Conservation (phyloP, 2,329 filamentous ascomycete genomes). For the Diaporthe australafricana region DNA sequence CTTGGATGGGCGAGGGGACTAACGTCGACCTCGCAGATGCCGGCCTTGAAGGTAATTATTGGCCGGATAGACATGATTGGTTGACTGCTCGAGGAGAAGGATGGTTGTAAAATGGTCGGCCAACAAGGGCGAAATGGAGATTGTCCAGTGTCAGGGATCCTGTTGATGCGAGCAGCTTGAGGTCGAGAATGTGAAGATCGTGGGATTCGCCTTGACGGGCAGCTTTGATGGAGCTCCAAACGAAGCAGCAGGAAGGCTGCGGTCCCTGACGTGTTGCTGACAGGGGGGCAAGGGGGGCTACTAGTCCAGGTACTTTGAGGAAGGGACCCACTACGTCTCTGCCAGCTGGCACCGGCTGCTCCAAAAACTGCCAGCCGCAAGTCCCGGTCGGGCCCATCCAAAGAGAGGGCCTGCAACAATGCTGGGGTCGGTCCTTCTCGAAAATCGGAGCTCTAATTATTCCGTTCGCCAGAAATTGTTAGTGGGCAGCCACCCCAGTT, state of each 20-base stretch:
- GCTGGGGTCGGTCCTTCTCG: not conserved
- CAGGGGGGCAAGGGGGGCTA: slow-evolving; percentile 25
- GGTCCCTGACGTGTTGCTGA: slow-evolving; percentile 38
- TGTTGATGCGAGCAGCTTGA: not conserved
- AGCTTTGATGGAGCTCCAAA: slow-evolving; percentile 30
- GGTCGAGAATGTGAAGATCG: not conserved
- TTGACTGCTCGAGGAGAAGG: not conserved
- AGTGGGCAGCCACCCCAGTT: slow-evolving; percentile 4
- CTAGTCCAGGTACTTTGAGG: not conserved
- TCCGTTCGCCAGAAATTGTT: slow-evolving; percentile 31
- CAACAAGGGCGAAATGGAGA: not conserved
- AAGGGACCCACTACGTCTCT: not conserved
- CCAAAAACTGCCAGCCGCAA: not conserved
- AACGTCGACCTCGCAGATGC: slow-evolving; percentile 87
- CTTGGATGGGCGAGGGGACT: slow-evolving; percentile 49
- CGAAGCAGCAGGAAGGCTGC: slow-evolving; percentile 36
- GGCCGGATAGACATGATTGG: slow-evolving; percentile 83
- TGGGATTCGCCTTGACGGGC: slow-evolving; percentile 16
- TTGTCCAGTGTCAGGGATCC: not conserved
- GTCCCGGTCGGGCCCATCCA: not conserved
- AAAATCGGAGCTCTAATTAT: slow-evolving; percentile 31
- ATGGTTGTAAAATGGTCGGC: not conserved
- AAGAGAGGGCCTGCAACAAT: not conserved
- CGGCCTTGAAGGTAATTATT: slow-evolving; percentile 96
- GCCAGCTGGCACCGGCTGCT: slow-evolving; percentile 7